Base-by-base conservation (phyloP, 257 asterid genomes). In the Solanum corneliomulleri region DNA sequence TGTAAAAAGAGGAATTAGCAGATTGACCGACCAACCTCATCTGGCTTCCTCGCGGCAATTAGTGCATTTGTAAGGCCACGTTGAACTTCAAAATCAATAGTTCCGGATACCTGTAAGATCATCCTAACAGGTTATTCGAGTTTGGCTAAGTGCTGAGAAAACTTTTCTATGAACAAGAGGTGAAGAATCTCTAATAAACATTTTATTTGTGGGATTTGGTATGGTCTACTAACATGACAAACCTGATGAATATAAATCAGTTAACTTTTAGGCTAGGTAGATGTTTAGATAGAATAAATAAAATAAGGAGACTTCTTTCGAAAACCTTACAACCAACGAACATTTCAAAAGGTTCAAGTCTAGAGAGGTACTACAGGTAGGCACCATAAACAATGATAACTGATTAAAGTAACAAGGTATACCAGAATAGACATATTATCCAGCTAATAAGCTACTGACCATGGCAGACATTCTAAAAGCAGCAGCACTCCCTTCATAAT, bases 1-100 rank as follows among this genome's bases (percentile, higher is more conserved):
- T 27, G 58, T 6, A 49, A 16, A 27, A 81, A 31, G 29, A 81
- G 45, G 69, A 81, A 81, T 5, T 14, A 29, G 85, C 85, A 81
- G 42, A 29, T 81, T 81, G 29, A 49, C 45, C 85, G 3, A 91
- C 93, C 89, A 91, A 97, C 99, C 99, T 94, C 94, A 87, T 91
- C 96, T 39, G 98, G 98, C 87, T 89, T 94, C 88, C 91, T 91
- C 84, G 94, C 94, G 86, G 98, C 95, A 86, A 95, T 91, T 94
- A 95, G 91, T 11, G 99, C 92, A 91, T 95, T 91, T 85, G 99
- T 97, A 85, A 92, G 97, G 87, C 99, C 99, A 88, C 94, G 94
- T 41, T 93, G 94, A 91, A 97, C 94, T 86, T 94, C 97, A 88
- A 94, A 93, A 90, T 97, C 97, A 71, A 92, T 88, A 87, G 92